Conservation (phyloP, 2,329 filamentous ascomycete species). For the Graphilbum sp. region DNA sequence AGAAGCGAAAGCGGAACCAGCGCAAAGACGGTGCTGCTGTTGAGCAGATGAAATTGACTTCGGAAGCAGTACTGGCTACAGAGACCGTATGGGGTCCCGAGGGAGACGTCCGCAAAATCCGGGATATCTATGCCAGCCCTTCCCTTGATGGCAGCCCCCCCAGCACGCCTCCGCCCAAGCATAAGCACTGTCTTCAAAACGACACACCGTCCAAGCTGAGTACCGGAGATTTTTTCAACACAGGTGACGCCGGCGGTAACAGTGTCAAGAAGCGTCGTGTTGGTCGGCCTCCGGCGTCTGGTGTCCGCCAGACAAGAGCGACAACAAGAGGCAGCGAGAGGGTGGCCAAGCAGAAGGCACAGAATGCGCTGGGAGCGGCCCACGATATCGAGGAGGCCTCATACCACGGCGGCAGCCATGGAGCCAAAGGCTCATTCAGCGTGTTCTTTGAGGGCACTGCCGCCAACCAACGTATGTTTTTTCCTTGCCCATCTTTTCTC, state of each 20-base stretch:
- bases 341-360: conserved; percentile 1
- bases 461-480: conserved; percentile 3
- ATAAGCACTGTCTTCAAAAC: conserved; percentile 1
- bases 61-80: conserved; percentile 42
- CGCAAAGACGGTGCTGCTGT: conserved; percentile 61
- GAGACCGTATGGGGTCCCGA: conserved; percentile 47
- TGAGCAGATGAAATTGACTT: conserved; percentile 46
- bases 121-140: conserved; percentile 44
- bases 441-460: conserved; percentile 6
- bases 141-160: conserved; percentile 36
- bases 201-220: not conserved
- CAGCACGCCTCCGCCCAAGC: conserved; percentile 13
- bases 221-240: not conserved
- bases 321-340: not conserved
- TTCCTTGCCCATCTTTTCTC: not conserved
- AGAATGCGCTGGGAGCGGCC: not conserved
- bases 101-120: conserved; percentile 31
- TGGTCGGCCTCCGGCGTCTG: not conserved
- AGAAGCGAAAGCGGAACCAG: conserved; percentile 62
- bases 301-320: conserved; percentile 1
- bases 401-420: not conserved
- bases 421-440: conserved; percentile 1
- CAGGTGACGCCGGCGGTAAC: not conserved
- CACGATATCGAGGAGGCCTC: conserved; percentile 1
- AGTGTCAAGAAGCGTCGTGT: not conserved